A percentile compares a stretch with the other conserved stretches of the same genome.
Evolutionary conservation across 1,284 basidiomycete species (phyloP).

Genomic region (Grifola frondosa): DNA sequence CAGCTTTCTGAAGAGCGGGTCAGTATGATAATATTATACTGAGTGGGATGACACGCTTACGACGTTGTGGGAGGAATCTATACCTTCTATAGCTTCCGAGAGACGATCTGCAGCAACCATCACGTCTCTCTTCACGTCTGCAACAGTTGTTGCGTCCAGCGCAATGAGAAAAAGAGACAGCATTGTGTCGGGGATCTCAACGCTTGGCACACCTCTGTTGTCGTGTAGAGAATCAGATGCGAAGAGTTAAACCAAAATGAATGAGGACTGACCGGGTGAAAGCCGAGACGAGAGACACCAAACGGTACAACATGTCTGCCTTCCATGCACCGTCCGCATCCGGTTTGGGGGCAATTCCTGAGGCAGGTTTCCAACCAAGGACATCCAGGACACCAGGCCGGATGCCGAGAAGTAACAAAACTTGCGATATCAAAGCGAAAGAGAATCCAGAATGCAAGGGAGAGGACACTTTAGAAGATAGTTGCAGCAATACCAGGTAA

Average conservation of each 20-base stretch:
- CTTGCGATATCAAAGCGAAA: conserved; percentile 16
- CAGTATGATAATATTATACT: conserved; percentile 1
- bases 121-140: conserved; percentile 46
- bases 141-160: conserved; percentile 49
- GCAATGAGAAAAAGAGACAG: conserved; percentile 52
- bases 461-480: not conserved
- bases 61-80: conserved; percentile 24
- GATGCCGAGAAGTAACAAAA: conserved; percentile 22
- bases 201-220: conserved; percentile 21
- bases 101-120: conserved; percentile 45
- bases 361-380: conserved; percentile 7
- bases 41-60: no score
- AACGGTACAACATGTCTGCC: conserved; percentile 35
- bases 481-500: conserved; percentile 2
- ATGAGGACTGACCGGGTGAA: conserved; percentile 45
- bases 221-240: conserved; percentile 22
- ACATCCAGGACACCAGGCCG: conserved; percentile 10
- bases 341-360: not conserved
- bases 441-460: conserved; percentile 37
- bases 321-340: conserved; percentile 20
- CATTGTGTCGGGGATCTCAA: conserved; percentile 51
- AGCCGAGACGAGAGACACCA: conserved; percentile 44
- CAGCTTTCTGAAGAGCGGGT: conserved; percentile 40
- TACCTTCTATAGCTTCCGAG: conserved; percentile 42
- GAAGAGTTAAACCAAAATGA: not conserved